Evolutionary conservation across 306 rosid species (phyloP).

Genomic region (cucumber (Cucumis sativus)): Cucumber_9930_V3 NC_026658.2:973001-973500

Average conservation of each 20-base stretch:
- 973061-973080: slow-evolving; percentile 37
- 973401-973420: slow-evolving; percentile 65
- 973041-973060: neutral
- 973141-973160: slow-evolving; percentile 85
- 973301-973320: slow-evolving; percentile 64
- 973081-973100: slow-evolving; percentile 61
- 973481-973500: slow-evolving; percentile 40
- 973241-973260: too few species aligned
- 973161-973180: slow-evolving; percentile 83
- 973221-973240: neutral
- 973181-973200: slow-evolving; percentile 96
- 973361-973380: slow-evolving; percentile 77
- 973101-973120: slow-evolving; percentile 78
- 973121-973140: slow-evolving; percentile 66
- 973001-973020: neutral
- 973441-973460: slow-evolving; percentile 55
- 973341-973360: slow-evolving; percentile 85
- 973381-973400: slow-evolving; percentile 64
- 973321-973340: slow-evolving; percentile 75
- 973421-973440: slow-evolving; percentile 53
- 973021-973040: too few species aligned
- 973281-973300: slow-evolving; percentile 13
- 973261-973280: too few species aligned
- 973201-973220: slow-evolving; percentile 64
- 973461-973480: slow-evolving; percentile 61